These are phyloP conservation scores for Macrophomina tecta DNA, from an alignment of 2,329 filamentous ascomycete genomes.

Conservation along the genomic window DNA sequence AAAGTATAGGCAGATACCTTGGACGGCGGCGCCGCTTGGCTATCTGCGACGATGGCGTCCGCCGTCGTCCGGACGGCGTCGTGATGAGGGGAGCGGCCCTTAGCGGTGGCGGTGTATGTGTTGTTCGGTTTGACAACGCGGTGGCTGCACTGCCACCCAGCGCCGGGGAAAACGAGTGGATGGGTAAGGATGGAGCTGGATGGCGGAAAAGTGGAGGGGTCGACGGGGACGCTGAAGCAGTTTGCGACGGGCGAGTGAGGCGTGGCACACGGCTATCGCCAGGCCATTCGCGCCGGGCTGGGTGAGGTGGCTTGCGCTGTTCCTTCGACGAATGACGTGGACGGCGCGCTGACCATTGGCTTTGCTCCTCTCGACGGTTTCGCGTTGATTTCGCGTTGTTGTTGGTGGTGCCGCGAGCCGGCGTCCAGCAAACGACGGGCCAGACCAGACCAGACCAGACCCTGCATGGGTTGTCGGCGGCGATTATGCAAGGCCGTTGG, in stretches of 20 bases:
- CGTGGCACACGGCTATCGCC: not conserved
- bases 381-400: slow-evolving; percentile 4
- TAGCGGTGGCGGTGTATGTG: slow-evolving; percentile 13
- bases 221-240: not conserved
- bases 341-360: not conserved
- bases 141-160: not conserved
- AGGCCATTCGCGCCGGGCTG: not conserved
- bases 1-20: not conserved
- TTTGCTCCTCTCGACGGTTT: not conserved
- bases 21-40: not conserved
- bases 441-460: not conserved
- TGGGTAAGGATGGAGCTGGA: not conserved
- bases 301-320: not conserved
- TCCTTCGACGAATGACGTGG: slow-evolving; percentile 6
- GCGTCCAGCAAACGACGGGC: not conserved
- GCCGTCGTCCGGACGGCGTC: not conserved
- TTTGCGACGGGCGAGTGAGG: not conserved
- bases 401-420: not conserved
- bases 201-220: not conserved
- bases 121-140: not conserved
- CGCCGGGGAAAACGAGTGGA: not conserved
- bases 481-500: slow-evolving; percentile 22
- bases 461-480: slow-evolving; percentile 9
- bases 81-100: not conserved
- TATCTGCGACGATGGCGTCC: not conserved